Evolutionary conservation across 2,329 filamentous ascomycete species (phyloP), one percentile per base, ranked within the genome.

Genomic region (Ophiostoma quercus): DNA sequence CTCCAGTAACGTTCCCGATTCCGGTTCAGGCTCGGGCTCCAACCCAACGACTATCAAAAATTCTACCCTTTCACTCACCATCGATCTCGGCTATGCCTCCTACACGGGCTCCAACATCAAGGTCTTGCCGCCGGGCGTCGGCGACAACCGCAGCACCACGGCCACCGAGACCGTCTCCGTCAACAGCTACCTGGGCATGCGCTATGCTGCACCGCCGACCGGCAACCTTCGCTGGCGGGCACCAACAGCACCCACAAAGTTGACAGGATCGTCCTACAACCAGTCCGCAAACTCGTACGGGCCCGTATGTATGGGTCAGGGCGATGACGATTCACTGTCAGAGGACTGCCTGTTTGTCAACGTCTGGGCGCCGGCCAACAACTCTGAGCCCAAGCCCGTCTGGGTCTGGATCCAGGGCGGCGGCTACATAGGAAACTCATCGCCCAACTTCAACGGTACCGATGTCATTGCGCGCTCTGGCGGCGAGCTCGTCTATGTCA

Each of bases 401-500:
- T 57, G 51, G 51, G 51, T 57, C 22, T 57, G 16, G 5, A 25
- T 57, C 51, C 51, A 57, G 22, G 51, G 51, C 51, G 51, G 51
- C 51, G 51, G 51, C 51, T 57, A 57, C 16, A 57, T 22, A 16
- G 63, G 51, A n/a, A 76, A 80, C 69, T 74, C 78, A 7, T 79
- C 79, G 69, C 74, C 78, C 0, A 83, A 88, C 73, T 81, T 84
- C 71, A 84, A 85, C 74, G 83, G 82, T 34, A 80, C 82, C 0
- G 77, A 78, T 25, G 77, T 85, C 6, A 77, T 86, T 51, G 75
- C 78, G 41, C 75, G 75, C 65, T 73, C 74, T 0, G 70, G 69
- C 65, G 78, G 76, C n/a, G 73, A 77, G 34, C 79, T 88, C 63
- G 78, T 88, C 7, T 81, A 84, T 65, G 85, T 88, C 67, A 84